Base-by-base conservation (phyloP, 2,329 filamentous ascomycete species). In the Aspergillus sp. region DNA sequence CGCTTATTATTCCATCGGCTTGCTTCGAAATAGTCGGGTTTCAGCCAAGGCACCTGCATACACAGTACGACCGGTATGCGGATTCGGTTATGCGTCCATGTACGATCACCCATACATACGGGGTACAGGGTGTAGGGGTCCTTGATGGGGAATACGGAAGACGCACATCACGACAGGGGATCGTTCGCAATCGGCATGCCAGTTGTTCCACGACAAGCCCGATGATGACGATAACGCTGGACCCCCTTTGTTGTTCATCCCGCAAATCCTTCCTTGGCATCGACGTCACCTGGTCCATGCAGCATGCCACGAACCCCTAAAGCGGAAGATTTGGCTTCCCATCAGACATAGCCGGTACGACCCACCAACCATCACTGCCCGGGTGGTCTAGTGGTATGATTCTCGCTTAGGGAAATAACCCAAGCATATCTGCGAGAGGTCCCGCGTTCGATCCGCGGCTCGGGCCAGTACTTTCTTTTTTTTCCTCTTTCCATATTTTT, bases 231-330 rank as follows among this genome's bases (percentile, higher is more conserved):
- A 19, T 39, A 19, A 39, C 19, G 19, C 37, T 12, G 17, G n/a
- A 15, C 15, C 10, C 15, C 37, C 19, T 19, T 35, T 38, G 7
- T 17, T 45, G 15, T 27, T 30, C 43, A n/a, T 19, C 13, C 15
- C 37, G 48, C 45, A 46, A 48, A 50, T 45, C 44, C 33, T 43
- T 49, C 41, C 59, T 61, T 62, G 61, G 59, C 55, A 46, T 46
- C 27, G 43, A 55, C 52, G 58, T 61, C 53, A 58, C 25, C 2
- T 39, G 15, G 15, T 39, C 15, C 17, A n/a, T 35, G 33, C 33
- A 4, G 13, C 33, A 17, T 35, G 33, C 4, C n/a, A n/a, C n/a
- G 7, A 35, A 15, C 33, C 32, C 33, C 33, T 35, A 5, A n/a
- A 17, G n/a, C 25, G 25, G 25, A 30, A 13, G 15, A 5, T 17